A percentile compares a stretch with the other conserved stretches of the same genome.
Evolutionary conservation across 164 flowering plant genomes (phyloP).

Genomic region (Nymphaea thermarum): DNA sequence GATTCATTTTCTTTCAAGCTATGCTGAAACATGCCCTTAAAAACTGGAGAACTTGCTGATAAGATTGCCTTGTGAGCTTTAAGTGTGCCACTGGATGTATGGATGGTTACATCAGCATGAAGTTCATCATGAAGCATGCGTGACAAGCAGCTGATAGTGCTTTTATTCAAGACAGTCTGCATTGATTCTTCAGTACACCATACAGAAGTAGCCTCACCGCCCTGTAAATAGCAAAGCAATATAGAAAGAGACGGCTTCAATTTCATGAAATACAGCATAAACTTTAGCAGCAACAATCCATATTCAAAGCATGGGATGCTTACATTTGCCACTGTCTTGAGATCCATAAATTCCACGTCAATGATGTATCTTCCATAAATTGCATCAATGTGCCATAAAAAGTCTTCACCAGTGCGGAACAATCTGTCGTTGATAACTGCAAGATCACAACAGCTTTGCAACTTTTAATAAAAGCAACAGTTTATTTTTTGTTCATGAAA

Average conservation of each 20-base stretch:
- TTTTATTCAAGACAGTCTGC: conserved; percentile 36
- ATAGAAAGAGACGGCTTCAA: neutral
- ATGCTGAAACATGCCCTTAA: conserved; percentile 74
- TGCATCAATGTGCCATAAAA: conserved; percentile 43
- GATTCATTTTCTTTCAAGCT: conserved; percentile 75
- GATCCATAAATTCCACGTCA: conserved; percentile 89
- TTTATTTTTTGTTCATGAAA: no score
- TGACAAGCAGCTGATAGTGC: conserved; percentile 53
- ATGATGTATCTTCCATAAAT: conserved; percentile 66
- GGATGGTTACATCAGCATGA: conserved; percentile 77
- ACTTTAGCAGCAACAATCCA: neutral
- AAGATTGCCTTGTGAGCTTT: conserved; percentile 76
- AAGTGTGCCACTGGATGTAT: conserved; percentile 51
- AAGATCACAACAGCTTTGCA: no score
- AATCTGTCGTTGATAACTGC: no score
- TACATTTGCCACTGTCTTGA: conserved; percentile 55
- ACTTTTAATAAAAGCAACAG: no score
- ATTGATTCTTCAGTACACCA: conserved; percentile 59
- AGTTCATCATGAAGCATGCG: conserved; percentile 77
- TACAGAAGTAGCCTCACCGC: conserved; percentile 53
- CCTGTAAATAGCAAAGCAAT: conserved; percentile 22
- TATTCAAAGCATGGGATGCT: conserved; percentile 12
- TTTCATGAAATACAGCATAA: neutral
- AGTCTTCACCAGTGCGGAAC: no score
- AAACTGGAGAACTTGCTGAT: conserved; percentile 80